phyloP scores from a whole-genome alignment of 1,284 basidiomycete genomes.

The Abortiporus biennis region DNA sequence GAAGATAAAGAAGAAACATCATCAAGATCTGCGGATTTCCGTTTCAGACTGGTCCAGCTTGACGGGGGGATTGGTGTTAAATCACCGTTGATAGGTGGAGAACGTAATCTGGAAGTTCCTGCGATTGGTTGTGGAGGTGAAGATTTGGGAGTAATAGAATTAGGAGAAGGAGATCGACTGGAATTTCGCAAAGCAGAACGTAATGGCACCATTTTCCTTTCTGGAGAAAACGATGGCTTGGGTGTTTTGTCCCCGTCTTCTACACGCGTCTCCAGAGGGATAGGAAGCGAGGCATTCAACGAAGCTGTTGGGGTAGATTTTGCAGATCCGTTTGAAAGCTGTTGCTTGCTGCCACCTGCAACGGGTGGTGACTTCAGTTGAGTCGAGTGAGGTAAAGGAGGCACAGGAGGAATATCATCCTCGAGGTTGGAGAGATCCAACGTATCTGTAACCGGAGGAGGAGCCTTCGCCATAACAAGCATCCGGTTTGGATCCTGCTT shows the following conservation, averaged over 20 bases:
- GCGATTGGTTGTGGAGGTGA: slow-evolving; percentile 1
- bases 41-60: not conserved
- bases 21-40: slow-evolving; percentile 17
- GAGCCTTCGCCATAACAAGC: slow-evolving; percentile 32
- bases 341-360: no score
- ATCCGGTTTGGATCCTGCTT: slow-evolving; percentile 24
- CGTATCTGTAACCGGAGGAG: slow-evolving; percentile 21
- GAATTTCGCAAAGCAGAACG: slow-evolving; percentile 4
- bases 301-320: slow-evolving; percentile 5
- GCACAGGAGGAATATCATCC: not conserved
- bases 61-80: not conserved
- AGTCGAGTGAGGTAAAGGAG: not conserved
- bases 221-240: not conserved
- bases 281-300: not conserved
- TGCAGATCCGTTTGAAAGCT: not conserved
- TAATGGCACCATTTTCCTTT: not conserved
- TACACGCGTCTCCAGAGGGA: not conserved
- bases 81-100: not conserved
- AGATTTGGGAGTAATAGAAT: not conserved
- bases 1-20: slow-evolving; percentile 46
- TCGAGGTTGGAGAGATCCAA: slow-evolving; percentile 9
- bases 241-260: not conserved
- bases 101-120: slow-evolving; percentile 1
- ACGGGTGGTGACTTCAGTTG: no score
- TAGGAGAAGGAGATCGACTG: slow-evolving; percentile 7